These are phyloP conservation scores for Phytopythium vexans DNA, from an alignment of 352 stramenopile genomes.

Conservation along the genomic window DNA sequence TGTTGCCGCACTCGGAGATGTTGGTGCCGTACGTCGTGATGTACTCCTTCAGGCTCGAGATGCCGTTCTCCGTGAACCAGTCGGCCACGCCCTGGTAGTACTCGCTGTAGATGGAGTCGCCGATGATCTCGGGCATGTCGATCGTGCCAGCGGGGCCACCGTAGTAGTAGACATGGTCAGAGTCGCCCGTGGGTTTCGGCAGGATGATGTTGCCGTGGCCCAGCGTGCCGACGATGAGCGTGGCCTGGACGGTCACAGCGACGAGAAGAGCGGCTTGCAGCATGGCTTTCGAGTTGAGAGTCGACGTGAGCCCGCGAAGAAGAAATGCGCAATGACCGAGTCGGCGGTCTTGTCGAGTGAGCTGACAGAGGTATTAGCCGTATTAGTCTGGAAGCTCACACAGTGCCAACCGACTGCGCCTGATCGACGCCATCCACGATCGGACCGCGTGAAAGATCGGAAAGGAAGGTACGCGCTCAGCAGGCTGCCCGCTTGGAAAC, in stretches of 20 bases:
- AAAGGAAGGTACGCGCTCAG: no score
- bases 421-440: no score
- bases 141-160: conserved; percentile 20
- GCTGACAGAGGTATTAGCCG: no score
- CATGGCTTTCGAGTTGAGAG: conserved; percentile 4
- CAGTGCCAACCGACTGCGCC: no score
- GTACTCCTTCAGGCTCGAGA: conserved; percentile 26
- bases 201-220: conserved; percentile 27
- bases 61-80: conserved; percentile 26
- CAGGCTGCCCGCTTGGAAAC: no score
- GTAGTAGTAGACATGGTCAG: conserved; percentile 14
- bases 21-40: conserved; percentile 14
- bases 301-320: background rate
- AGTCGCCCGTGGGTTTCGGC: conserved; percentile 15
- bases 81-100: conserved; percentile 21
- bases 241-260: conserved; percentile 12
- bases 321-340: background rate
- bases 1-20: conserved; percentile 23
- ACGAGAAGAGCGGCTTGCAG: conserved; percentile 15
- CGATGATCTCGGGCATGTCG: conserved; percentile 21
- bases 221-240: conserved; percentile 5
- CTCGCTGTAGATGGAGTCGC: conserved; percentile 15
- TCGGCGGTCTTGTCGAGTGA: no score
- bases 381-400: no score
- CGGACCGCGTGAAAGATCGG: no score